These are phyloP conservation scores for Colletotrichum siamense DNA, from an alignment of 2,329 filamentous ascomycete genomes.

Conservation along the genomic window DNA sequence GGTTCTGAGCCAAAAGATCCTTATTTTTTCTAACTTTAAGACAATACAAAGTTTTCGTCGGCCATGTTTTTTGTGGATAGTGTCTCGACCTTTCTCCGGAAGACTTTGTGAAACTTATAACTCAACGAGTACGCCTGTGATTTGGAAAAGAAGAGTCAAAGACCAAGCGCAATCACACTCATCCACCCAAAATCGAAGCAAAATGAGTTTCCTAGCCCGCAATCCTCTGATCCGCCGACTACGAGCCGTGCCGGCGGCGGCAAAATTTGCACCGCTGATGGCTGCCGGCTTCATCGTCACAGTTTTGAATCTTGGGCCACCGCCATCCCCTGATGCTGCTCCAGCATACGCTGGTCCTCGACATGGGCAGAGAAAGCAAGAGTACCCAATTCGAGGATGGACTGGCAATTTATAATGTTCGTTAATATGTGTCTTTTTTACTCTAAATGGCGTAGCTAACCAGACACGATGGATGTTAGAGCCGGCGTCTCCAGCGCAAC, in stretches of 20 bases:
- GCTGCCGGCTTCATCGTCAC: not conserved
- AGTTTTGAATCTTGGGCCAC: not conserved
- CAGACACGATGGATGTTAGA: not conserved
- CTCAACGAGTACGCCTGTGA: not conserved
- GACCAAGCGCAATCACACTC: not conserved
- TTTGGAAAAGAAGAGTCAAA: not conserved
- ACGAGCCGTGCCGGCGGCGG: not conserved
- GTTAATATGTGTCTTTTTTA: not conserved
- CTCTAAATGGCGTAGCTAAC: rapidly evolving
- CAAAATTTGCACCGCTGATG: not conserved
- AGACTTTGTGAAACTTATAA: not conserved
- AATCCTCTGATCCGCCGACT: not conserved
- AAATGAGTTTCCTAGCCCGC: not conserved
- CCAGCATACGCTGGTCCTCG: not conserved
- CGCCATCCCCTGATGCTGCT: not conserved
- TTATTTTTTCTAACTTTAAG: not conserved
- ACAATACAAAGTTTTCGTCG: not conserved
- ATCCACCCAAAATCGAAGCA: not conserved
- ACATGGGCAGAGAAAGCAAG: not conserved
- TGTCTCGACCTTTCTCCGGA: not conserved
- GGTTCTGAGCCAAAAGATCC: not conserved
- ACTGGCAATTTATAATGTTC: not conserved
- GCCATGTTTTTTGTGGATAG: not conserved
- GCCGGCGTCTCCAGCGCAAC: not conserved
- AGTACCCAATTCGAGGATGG: not conserved